Percentiles rank a stretch among this genome's conserved stretches.
Evolutionary conservation across 176 grass and related monocot species (phyloP).

Genomic region (Musa itinerans): DNA sequence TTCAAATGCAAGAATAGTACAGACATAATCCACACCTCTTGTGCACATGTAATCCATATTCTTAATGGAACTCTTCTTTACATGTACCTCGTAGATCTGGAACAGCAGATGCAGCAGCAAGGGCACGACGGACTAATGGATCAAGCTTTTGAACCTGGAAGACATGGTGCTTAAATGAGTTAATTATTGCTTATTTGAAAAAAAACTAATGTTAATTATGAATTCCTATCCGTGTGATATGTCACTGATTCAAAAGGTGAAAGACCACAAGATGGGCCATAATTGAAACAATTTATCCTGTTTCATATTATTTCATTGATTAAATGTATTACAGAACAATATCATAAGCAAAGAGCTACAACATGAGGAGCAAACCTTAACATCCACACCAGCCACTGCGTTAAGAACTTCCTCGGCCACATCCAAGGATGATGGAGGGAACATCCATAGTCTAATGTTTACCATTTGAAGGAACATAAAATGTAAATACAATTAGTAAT

Average conservation of each 20-base stretch:
- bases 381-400: slow-evolving; percentile 37
- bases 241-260: background rate
- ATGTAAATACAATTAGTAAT: slow-evolving; percentile 19
- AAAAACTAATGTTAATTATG: background rate
- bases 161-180: background rate
- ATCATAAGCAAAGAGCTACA: background rate
- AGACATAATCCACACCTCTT: background rate
- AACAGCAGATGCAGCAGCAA: slow-evolving; percentile 38
- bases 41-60: background rate
- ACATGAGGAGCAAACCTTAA: slow-evolving; percentile 40
- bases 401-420: slow-evolving; percentile 56
- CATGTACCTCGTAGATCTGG: slow-evolving; percentile 75
- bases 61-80: background rate
- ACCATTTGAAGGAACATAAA: slow-evolving; percentile 20
- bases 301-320: background rate
- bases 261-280: background rate
- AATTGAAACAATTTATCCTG: background rate
- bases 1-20: too few species aligned
- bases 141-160: slow-evolving; percentile 63
- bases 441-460: slow-evolving; percentile 62
- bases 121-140: slow-evolving; percentile 49
- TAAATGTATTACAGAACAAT: background rate
- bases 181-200: background rate
- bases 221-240: background rate
- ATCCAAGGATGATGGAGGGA: slow-evolving; percentile 62